phyloP scores from a whole-genome alignment of 331 rosid species.

The Malus hybrid region DNA sequence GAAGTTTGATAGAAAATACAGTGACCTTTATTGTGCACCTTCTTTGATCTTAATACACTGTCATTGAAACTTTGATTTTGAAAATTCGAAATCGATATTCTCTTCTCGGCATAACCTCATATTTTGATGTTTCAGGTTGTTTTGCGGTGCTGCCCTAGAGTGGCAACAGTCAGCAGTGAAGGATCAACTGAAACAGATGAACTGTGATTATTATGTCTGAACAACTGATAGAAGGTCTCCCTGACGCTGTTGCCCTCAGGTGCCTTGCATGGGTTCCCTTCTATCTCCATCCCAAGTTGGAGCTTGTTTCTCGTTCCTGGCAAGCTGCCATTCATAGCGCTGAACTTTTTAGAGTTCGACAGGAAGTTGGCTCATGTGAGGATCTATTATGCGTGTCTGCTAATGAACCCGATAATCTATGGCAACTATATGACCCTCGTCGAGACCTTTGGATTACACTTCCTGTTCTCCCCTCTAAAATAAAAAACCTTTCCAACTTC shows the following conservation, averaged over 20 bases:
- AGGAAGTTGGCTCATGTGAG: conserved; percentile 76
- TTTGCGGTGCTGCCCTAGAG: conserved; percentile 21
- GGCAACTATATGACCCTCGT: conserved; percentile 91
- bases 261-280: conserved; percentile 96
- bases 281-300: conserved; percentile 72
- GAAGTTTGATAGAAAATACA: neutral
- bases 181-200: conserved; percentile 40
- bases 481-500: conserved; percentile 82
- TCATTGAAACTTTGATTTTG: conserved; percentile 1
- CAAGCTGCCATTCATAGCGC: conserved; percentile 66
- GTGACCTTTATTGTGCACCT: neutral
- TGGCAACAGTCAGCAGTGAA: conserved; percentile 14
- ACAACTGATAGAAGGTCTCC: conserved; percentile 88
- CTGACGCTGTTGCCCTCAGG: conserved; percentile 81
- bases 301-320: conserved; percentile 89
- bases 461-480: conserved; percentile 88
- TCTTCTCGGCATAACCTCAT: conserved; percentile 2
- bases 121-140: conserved; percentile 27
- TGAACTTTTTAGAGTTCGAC: conserved; percentile 73
- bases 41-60: neutral
- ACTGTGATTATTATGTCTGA: conserved; percentile 65
- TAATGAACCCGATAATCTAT: conserved; percentile 84
- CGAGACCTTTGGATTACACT: conserved; percentile 90
- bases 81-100: neutral
- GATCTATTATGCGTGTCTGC: conserved; percentile 79